Conservation (phyloP, 2,329 filamentous ascomycete genomes). For the Bertia moriformis region DNA sequence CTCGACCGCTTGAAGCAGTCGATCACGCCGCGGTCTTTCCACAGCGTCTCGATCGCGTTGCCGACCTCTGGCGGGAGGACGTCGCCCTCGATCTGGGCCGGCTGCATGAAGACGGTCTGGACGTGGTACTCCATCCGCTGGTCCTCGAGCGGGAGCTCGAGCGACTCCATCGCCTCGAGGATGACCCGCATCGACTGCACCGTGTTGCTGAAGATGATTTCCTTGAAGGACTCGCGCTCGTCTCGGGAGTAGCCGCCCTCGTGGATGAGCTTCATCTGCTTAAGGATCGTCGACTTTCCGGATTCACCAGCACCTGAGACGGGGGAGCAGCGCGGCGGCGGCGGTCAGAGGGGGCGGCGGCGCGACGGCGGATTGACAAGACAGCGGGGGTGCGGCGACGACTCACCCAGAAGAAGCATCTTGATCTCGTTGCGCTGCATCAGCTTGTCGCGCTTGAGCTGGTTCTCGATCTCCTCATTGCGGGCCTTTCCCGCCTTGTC, state of each 20-base stretch:
- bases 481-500: constrained; percentile 99
- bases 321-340: constrained; percentile 9
- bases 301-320: constrained; percentile 85
- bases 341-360: neutral
- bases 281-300: constrained; percentile 84
- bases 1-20: constrained; percentile 89
- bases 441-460: constrained; percentile 96
- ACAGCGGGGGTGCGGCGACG: no score
- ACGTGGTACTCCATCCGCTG: constrained; percentile 92
- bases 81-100: constrained; percentile 89
- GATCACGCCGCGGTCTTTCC: constrained; percentile 85
- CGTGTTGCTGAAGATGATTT: constrained; percentile 58
- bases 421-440: constrained; percentile 99
- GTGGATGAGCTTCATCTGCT: constrained; percentile 98
- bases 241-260: constrained; percentile 97
- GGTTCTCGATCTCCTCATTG: constrained; percentile 99
- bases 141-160: constrained; percentile 73
- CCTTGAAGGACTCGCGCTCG: constrained; percentile 56
- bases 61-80: constrained; percentile 88
- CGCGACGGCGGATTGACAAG: neutral
- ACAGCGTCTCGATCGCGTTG: constrained; percentile 78
- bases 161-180: constrained; percentile 55
- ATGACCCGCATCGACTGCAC: constrained; percentile 61
- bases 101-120: constrained; percentile 97
- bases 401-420: constrained; percentile 92